Conservation (phyloP, 2,329 filamentous ascomycete genomes). For the Parastagonospora nodorum region DNA sequence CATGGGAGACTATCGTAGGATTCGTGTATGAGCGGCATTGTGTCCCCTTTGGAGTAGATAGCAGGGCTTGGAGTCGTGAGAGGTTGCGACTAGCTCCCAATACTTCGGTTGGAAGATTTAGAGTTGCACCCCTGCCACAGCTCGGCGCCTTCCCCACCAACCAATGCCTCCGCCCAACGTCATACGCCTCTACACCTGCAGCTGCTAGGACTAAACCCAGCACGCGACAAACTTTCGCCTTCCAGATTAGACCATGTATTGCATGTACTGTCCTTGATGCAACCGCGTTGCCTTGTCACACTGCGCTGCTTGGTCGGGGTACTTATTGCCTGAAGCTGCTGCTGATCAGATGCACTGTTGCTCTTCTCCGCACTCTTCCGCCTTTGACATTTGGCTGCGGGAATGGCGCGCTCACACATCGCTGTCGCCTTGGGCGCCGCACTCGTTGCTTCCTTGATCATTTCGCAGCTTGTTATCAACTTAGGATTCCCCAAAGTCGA, state of each 20-base stretch:
- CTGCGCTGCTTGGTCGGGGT: not conserved
- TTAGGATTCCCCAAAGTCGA: conserved; percentile 44
- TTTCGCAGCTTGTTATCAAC: conserved; percentile 40
- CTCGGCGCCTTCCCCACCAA: not conserved
- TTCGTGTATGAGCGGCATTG: conserved; percentile 70
- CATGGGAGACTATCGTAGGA: conserved; percentile 82
- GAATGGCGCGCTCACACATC: conserved; percentile 49
- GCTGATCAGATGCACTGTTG: conserved; percentile 11
- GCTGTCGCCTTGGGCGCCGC: conserved; percentile 45
- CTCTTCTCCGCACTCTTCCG: conserved; percentile 20
- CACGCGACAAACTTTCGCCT: not conserved
- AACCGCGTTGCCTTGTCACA: not conserved
- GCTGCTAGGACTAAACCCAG: not conserved
- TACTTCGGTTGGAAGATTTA: conserved; percentile 15
- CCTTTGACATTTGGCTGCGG: conserved; percentile 19
- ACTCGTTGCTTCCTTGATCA: conserved; percentile 38
- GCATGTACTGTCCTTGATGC: not conserved
- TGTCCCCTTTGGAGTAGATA: conserved; percentile 20
- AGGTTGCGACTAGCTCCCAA: conserved; percentile 5
- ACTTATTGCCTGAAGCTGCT: not conserved
- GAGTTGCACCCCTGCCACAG: conserved; percentile 5
- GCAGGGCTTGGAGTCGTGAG: conserved; percentile 10
- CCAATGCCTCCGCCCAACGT: conserved; percentile 13
- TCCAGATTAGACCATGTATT: conserved; percentile 3
- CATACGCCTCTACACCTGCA: conserved; percentile 13